Base-by-base conservation (phyloP, 345 rosid species). In the Salix caprea region DNA sequence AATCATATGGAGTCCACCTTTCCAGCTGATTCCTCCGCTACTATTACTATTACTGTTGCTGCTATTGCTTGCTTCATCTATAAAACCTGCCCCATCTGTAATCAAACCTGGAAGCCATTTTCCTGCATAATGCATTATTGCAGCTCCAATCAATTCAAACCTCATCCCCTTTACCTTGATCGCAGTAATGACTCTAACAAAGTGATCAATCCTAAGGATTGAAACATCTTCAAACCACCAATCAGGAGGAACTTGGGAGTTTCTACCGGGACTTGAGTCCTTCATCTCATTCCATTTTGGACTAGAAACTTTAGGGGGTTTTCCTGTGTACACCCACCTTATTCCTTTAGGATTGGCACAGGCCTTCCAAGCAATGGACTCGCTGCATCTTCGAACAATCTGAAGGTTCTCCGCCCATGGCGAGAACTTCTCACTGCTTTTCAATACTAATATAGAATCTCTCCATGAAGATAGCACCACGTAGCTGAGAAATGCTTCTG, bases 221-320 rank as follows among this genome's bases (percentile, higher is more conserved):
- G 98, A 89, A 7, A 92, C 97, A 74, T 96, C 99, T 83, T 96
- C 99, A 9, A 96, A 96, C 99, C 99, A 96, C 99, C 99, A 96
- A 70, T 96, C 98, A 18, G 97, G 92, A 79, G 98, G 98, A 71
- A 92, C 99, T 67, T 84, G 86, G 68, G 88, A 92, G 82, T n/a
- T 91, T 78, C 90, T 84, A 78, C 91, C 87, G 4, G 99, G 97
- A 73, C 97, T 92, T 16, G 96, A 88, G 54, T 92, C 98, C 60
- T 91, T 91, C 60, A 83, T 70, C 8, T 91, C 92, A 40, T 86
- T 88, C 97, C 96, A 91, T 83, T 83, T 89, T 2, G 98, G 98
- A 80, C 97, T 93, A 4, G 96, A 90, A 69, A 87, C 94, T 65
- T 83, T 88, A 6, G 85, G 84, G 32, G 93, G 76, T 79, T 85